A percentile compares a stretch with the other conserved stretches of the same genome.
phyloP scores from a whole-genome alignment of 768 basidiomycete genomes.

The Lentinus tigrinus region DNA sequence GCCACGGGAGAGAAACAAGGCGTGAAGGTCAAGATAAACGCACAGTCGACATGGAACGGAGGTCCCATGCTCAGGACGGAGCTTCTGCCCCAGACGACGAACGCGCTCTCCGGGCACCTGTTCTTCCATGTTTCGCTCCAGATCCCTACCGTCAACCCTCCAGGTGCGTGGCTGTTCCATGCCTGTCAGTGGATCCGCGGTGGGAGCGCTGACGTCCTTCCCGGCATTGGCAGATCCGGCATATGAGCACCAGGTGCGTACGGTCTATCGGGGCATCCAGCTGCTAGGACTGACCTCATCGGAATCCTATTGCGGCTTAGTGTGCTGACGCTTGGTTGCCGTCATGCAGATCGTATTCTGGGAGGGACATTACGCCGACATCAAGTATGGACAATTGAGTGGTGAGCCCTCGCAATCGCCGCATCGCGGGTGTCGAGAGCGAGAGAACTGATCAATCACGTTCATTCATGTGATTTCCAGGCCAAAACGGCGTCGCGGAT shows the following conservation, averaged over 20 bases:
- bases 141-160: constrained; percentile 23
- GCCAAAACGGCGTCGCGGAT: constrained; percentile 22
- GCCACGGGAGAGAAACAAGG: constrained; percentile 30
- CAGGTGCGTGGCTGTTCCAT: constrained; percentile 1
- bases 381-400: constrained; percentile 22
- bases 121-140: constrained; percentile 24
- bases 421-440: too few relatives aligned
- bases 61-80: constrained; percentile 33
- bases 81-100: constrained; percentile 33
- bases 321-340: not conserved
- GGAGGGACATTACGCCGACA: constrained; percentile 24
- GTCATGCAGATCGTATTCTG: constrained; percentile 21
- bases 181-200: not conserved
- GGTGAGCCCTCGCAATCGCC: constrained; percentile 2
- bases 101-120: constrained; percentile 25
- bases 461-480: not conserved
- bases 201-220: not conserved
- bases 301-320: too few relatives aligned
- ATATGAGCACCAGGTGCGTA: constrained; percentile 21
- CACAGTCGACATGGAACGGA: constrained; percentile 28
- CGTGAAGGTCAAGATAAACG: constrained; percentile 31
- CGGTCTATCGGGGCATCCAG: too few relatives aligned
- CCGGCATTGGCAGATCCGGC: constrained; percentile 12
- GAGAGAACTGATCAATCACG: too few relatives aligned
- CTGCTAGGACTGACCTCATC: too few relatives aligned